Base-by-base conservation (phyloP, 2,329 filamentous ascomycete genomes). In the Arthrobotrys conoides region DNA sequence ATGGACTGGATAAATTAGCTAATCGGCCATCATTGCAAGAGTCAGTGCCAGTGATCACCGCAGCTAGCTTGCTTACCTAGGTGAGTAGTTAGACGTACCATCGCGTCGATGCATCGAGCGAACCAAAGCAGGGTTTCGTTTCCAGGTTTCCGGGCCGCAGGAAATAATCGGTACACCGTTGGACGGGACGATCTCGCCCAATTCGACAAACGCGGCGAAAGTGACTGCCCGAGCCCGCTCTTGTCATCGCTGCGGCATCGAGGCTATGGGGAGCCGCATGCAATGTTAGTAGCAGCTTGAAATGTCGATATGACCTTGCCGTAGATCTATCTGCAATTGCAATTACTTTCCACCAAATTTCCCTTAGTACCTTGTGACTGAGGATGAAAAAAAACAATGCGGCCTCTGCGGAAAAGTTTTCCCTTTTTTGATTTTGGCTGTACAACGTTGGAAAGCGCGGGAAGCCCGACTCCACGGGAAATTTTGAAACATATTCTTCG, bases 311-410 rank as follows among this genome's bases (percentile, higher is more conserved):
- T 20, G 5, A 22, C 44, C 30, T 20, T 55, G 46, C 55, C 41
- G 20, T 20, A 57, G 53, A 36, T 33, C 30, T 55, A 71, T 71
- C 64, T 71, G 68, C 68, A 71, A 71, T 71, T 71, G 68, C 68
- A 71, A 71, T 71, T 53, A 53, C 14, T 51, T 48, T 51, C 22
- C 14, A 18, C 10, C 10, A 10, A 38, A 36, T 57, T 38, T 38
- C 16, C 30, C 16, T 12, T 36, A 8, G 6, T 4, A 8, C 14
- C 16, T 18, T 36, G 53, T n/a, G 27, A 18, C 10, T 38, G 8
- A 38, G 53, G 5, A 30, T 30, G 27, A 30, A 30, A 30, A 36
- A 36, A 36, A 33, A 33, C 24, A 18, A 53, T 53, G 49, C 24
- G 49, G 49, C 49, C 49, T 2, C 24, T 14, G 49, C 12, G 49